phyloP scores from a whole-genome alignment of 2,329 filamentous ascomycete species.

The Geosmithia morbida region DNA sequence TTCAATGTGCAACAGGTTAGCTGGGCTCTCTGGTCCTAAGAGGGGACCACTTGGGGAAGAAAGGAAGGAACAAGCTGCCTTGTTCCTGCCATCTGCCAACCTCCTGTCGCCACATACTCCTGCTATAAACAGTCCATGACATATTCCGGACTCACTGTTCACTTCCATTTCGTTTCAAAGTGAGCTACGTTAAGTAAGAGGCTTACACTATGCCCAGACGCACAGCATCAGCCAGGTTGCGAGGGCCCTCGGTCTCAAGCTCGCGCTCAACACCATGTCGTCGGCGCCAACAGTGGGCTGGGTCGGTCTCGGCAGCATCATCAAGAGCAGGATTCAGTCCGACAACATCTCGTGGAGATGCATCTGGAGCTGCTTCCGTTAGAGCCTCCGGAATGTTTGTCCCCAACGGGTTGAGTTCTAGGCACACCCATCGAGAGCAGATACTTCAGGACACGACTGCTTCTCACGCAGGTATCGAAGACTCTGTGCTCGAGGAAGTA shows the following conservation, averaged over 20 bases:
- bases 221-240: background rate
- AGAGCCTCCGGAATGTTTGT: background rate
- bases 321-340: background rate
- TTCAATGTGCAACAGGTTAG: too few relatives aligned
- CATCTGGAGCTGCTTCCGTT: background rate
- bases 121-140: too few relatives aligned
- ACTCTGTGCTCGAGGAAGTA: conserved; percentile 30
- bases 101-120: too few relatives aligned
- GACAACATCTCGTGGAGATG: background rate
- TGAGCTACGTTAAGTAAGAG: background rate
- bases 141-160: too few relatives aligned
- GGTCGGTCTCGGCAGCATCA: background rate
- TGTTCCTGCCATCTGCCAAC: too few relatives aligned
- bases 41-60: too few relatives aligned
- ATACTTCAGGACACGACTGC: background rate
- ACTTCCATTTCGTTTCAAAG: background rate
- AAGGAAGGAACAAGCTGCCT: too few relatives aligned
- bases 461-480: background rate
- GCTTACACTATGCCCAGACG: background rate
- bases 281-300: background rate
- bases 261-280: background rate
- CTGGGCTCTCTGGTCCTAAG: too few relatives aligned
- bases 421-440: background rate
- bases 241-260: background rate
- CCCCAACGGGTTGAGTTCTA: background rate